A percentile compares a stretch with the other conserved stretches of the same genome.
Conservation (phyloP, 495 filamentous ascomycete genomes). For the Collariella sp. region DNA sequence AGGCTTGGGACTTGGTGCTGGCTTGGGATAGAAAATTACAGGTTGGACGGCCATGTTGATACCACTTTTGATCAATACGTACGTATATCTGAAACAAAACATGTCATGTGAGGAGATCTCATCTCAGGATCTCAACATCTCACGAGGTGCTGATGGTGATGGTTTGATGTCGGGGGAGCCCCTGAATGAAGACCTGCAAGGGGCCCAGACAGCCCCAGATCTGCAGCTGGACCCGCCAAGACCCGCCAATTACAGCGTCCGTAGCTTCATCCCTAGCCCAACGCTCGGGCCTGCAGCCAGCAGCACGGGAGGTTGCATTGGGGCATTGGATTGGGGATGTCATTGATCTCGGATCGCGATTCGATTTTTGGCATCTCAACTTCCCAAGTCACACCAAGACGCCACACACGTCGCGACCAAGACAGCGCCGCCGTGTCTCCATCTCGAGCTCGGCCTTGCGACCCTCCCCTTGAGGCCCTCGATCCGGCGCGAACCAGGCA, state of each 20-base stretch:
- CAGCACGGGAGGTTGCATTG: background rate
- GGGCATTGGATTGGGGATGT: too few relatives aligned
- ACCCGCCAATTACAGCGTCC: background rate
- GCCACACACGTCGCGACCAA: background rate
- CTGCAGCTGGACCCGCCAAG: background rate
- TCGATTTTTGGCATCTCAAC: background rate
- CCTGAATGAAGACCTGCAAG: background rate
- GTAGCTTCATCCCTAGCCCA: background rate
- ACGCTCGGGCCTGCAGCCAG: constrained; percentile 6
- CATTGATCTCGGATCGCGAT: background rate
- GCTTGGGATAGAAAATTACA: background rate
- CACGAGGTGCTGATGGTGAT: background rate
- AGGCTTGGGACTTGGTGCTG: too few relatives aligned
- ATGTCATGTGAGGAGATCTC: too few relatives aligned
- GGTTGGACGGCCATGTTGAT: background rate
- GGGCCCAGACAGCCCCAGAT: background rate
- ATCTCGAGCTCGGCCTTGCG: background rate
- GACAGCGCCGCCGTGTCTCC: background rate
- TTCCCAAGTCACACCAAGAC: background rate
- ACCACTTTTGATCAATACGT: background rate
- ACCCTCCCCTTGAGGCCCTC: background rate
- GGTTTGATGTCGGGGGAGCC: background rate
- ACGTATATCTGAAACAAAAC: background rate
- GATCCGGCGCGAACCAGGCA: constrained; percentile 4
- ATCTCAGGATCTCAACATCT: background rate